Conservation (phyloP, 2,329 filamentous ascomycete species). For the Diaporthe eres region DNA sequence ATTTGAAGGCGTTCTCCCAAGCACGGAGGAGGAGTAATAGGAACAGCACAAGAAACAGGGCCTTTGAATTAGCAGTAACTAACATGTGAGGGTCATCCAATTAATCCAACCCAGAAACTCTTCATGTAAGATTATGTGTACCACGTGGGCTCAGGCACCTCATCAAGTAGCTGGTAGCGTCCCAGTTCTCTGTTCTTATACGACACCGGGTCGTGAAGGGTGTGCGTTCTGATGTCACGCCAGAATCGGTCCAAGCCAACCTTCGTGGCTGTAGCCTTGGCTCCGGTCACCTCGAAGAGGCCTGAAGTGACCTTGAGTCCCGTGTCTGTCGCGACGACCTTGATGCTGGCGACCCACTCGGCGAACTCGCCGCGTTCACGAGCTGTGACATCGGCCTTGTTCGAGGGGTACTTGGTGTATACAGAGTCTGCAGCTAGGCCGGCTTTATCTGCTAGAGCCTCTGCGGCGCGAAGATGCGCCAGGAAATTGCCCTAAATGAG, state of each 20-base stretch:
- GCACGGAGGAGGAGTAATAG: background rate
- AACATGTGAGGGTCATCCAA: background rate
- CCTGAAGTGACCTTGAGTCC: constrained; percentile 70
- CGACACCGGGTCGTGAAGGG: constrained; percentile 76
- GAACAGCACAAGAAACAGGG: background rate
- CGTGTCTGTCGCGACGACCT: constrained; percentile 74
- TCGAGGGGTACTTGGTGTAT: constrained; percentile 58
- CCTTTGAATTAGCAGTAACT: background rate
- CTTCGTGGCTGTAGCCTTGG: constrained; percentile 69
- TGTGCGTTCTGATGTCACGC: constrained; percentile 76
- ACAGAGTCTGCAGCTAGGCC: constrained; percentile 63
- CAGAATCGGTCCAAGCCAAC: constrained; percentile 76
- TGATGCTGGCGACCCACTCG: constrained; percentile 73
- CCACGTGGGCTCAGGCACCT: constrained; percentile 72
- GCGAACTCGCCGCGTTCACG: constrained; percentile 71
- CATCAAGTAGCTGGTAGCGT: constrained; percentile 67
- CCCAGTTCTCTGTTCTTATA: constrained; percentile 77
- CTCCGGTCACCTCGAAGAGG: constrained; percentile 75
- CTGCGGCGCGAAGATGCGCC: constrained; percentile 72
- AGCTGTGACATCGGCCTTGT: constrained; percentile 62
- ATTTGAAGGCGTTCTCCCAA: background rate
- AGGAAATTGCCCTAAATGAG: constrained; percentile 64
- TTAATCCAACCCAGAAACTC: background rate
- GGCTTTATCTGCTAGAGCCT: constrained; percentile 70
- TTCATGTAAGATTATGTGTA: constrained; percentile 61